Percentiles rank a stretch among this genome's conserved stretches.
Conservation (phyloP, 768 basidiomycete species). For the Boletellus sp. region DNA sequence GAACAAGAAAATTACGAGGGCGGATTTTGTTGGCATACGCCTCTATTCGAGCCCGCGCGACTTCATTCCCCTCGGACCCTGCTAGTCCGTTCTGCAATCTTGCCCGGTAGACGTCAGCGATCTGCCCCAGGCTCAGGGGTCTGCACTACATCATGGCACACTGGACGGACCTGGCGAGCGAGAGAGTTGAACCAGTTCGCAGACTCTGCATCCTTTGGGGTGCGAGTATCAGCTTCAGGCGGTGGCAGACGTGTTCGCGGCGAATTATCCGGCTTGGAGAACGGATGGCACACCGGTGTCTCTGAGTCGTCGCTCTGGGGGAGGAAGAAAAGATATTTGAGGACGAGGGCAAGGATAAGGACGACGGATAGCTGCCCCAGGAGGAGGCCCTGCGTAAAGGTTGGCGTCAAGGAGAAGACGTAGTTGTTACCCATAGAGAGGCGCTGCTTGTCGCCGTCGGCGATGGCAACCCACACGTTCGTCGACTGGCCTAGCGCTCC, state of each 20-base stretch:
- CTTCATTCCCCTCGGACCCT: slow-evolving; percentile 77
- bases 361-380: slow-evolving; percentile 90
- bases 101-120: slow-evolving; percentile 69
- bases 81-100: slow-evolving; percentile 68
- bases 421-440: slow-evolving; percentile 42
- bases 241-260: slow-evolving; percentile 35
- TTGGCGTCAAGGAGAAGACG: slow-evolving; percentile 73
- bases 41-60: slow-evolving; percentile 76
- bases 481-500: slow-evolving; percentile 55
- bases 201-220: slow-evolving; percentile 51
- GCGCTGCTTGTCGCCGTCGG: background rate
- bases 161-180: slow-evolving; percentile 63
- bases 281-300: slow-evolving; percentile 57
- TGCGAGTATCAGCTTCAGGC: slow-evolving; percentile 1
- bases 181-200: slow-evolving; percentile 91
- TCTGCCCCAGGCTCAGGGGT: slow-evolving; percentile 35
- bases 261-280: slow-evolving; percentile 46
- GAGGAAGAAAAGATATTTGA: slow-evolving; percentile 95
- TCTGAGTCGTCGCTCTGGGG: slow-evolving; percentile 57
- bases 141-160: background rate
- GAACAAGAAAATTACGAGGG: slow-evolving; percentile 64
- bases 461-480: slow-evolving; percentile 29
- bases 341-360: slow-evolving; percentile 68
- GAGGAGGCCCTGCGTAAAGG: slow-evolving; percentile 93
- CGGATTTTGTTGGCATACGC: slow-evolving; percentile 75